A percentile compares a stretch with the other conserved stretches of the same genome.
Evolutionary conservation across 1,284 basidiomycete species (phyloP).

Genomic region (Fomes fomentarius): DNA sequence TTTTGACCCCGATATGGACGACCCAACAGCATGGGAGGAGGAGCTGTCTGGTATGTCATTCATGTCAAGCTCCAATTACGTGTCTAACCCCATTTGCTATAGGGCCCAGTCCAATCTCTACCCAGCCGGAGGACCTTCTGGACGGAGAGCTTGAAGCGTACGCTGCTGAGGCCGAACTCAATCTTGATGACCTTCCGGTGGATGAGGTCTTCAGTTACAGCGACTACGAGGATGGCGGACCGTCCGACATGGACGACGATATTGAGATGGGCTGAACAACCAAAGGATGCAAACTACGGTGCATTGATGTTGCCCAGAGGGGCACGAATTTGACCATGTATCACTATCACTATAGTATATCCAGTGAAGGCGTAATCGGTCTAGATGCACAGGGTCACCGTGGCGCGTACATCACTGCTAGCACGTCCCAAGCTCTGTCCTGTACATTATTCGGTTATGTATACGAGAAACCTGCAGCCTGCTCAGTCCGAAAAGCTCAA

Average conservation of each 20-base stretch:
- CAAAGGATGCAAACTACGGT: too few species aligned
- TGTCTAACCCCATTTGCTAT: too few species aligned
- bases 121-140: slow-evolving; percentile 49
- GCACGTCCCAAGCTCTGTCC: not conserved
- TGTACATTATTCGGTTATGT: slow-evolving; percentile 7
- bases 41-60: slow-evolving; percentile 45
- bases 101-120: slow-evolving; percentile 12
- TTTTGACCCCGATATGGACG: slow-evolving; percentile 70
- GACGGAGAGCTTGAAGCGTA: slow-evolving; percentile 63
- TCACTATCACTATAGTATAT: not conserved
- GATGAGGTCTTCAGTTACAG: slow-evolving; percentile 35
- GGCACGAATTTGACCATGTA: too few species aligned
- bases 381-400: not conserved
- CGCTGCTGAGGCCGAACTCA: slow-evolving; percentile 57
- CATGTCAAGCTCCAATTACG: too few species aligned
- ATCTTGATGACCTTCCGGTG: slow-evolving; percentile 50
- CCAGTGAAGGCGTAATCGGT: not conserved
- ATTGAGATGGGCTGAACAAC: slow-evolving; percentile 25
- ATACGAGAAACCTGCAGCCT: not conserved
- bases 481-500: slow-evolving; percentile 39
- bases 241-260: slow-evolving; percentile 16
- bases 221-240: slow-evolving; percentile 28
- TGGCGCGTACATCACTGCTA: too few species aligned
- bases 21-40: slow-evolving; percentile 58
- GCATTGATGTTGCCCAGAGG: not conserved